Evolutionary conservation across 2,329 filamentous ascomycete genomes (phyloP).

Genomic region (Talaromyces sp.): DNA sequence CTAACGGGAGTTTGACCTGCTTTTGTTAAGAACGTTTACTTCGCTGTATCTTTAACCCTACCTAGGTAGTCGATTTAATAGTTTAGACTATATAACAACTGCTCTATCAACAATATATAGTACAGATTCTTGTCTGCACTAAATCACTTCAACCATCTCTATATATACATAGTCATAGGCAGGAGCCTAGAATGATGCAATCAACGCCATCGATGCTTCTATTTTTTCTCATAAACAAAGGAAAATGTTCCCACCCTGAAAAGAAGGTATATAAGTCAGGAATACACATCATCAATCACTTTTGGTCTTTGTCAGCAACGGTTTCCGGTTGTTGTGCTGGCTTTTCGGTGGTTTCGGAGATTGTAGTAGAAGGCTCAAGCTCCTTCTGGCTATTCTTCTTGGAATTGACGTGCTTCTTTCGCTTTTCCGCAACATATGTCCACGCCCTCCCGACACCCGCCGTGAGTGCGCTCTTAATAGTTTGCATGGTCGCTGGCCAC

Average conservation of each 20-base stretch:
- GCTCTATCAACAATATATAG: too few species aligned
- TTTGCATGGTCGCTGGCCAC: constrained; percentile 89
- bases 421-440: constrained; percentile 79
- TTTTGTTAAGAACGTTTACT: too few species aligned
- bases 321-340: background rate
- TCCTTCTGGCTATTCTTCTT: constrained; percentile 25
- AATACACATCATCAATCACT: background rate
- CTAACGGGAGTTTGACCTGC: too few species aligned
- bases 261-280: background rate
- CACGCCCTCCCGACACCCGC: constrained; percentile 64
- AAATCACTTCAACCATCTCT: background rate
- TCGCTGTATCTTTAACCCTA: too few species aligned
- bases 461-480: constrained; percentile 75
- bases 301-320: background rate
- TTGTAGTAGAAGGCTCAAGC: background rate
- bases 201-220: background rate
- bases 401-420: constrained; percentile 53
- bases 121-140: background rate
- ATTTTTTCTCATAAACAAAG: background rate
- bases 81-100: too few species aligned
- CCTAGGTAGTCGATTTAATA: too few species aligned
- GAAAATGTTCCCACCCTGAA: background rate
- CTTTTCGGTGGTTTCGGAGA: background rate
- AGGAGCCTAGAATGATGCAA: background rate
- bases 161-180: background rate